phyloP scores from a whole-genome alignment of 495 filamentous ascomycete species.

The Talaromyces ruber region DNA sequence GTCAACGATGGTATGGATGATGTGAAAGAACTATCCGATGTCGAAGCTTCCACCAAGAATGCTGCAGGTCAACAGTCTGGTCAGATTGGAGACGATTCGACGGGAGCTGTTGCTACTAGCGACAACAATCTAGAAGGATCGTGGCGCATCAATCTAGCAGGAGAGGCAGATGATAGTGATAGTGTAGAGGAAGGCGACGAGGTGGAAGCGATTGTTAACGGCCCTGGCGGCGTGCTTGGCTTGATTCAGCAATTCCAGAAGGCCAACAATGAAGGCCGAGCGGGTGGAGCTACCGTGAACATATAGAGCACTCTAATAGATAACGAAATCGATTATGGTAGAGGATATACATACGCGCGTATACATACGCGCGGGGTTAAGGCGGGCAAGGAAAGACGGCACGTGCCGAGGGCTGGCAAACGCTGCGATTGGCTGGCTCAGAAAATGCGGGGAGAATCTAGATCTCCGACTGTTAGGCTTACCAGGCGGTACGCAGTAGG shows the following conservation, averaged over 20 bases:
- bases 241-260: slow-evolving; percentile 88
- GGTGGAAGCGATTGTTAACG: slow-evolving; percentile 37
- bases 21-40: slow-evolving; percentile 27
- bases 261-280: slow-evolving; percentile 60
- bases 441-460: neutral
- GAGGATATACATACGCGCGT: neutral
- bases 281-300: slow-evolving; percentile 25
- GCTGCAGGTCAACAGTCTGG: slow-evolving; percentile 16
- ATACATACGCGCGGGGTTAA: neutral
- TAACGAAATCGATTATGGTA: neutral
- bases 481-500: too few relatives aligned
- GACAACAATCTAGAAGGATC: slow-evolving; percentile 56
- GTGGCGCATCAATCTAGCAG: slow-evolving; percentile 51
- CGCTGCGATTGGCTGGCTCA: neutral
- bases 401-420: neutral
- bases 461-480: neutral
- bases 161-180: slow-evolving; percentile 33
- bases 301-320: slow-evolving; percentile 9
- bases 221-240: slow-evolving; percentile 64
- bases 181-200: slow-evolving; percentile 42
- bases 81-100: slow-evolving; percentile 24
- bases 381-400: neutral
- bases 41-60: slow-evolving; percentile 15
- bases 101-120: slow-evolving; percentile 35
- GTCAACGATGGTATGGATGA: slow-evolving; percentile 33